Conservation (phyloP, 1,284 basidiomycete genomes). For the Cryptococcus sp. region DNA sequence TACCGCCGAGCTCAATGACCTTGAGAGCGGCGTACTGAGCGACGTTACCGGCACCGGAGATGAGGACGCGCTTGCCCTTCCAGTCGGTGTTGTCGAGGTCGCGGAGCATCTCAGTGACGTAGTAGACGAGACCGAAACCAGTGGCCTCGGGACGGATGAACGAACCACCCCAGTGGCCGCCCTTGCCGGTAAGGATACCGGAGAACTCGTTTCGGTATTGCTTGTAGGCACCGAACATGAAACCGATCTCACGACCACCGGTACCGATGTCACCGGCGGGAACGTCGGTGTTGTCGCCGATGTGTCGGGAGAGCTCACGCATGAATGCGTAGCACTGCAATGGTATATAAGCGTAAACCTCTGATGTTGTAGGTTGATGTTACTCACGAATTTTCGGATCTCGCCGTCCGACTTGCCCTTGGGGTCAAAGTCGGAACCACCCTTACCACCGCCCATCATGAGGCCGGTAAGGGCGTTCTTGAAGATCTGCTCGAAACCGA, state of each 20-base stretch:
- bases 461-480: conserved; percentile 80
- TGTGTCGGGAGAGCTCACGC: conserved; percentile 70
- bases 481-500: conserved; percentile 80
- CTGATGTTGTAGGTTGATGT: background rate
- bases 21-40: conserved; percentile 78
- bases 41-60: conserved; percentile 74
- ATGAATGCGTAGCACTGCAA: conserved; percentile 62
- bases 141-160: conserved; percentile 72
- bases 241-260: conserved; percentile 70
- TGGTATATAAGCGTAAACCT: background rate
- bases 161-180: conserved; percentile 70
- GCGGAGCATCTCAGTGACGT: conserved; percentile 61
- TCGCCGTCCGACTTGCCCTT: conserved; percentile 78
- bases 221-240: conserved; percentile 74
- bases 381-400: conserved; percentile 66
- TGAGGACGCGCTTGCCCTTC: conserved; percentile 64
- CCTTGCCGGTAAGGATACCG: conserved; percentile 78
- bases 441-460: conserved; percentile 74
- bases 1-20: conserved; percentile 74
- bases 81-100: conserved; percentile 56
- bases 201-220: conserved; percentile 72
- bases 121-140: conserved; percentile 76
- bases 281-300: conserved; percentile 73
- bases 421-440: conserved; percentile 74
- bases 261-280: conserved; percentile 75